Evolutionary conservation across 352 stramenopile genomes (phyloP), one percentile per base, ranked within the genome.

Genomic region (Globisporangium nunn): DNA sequence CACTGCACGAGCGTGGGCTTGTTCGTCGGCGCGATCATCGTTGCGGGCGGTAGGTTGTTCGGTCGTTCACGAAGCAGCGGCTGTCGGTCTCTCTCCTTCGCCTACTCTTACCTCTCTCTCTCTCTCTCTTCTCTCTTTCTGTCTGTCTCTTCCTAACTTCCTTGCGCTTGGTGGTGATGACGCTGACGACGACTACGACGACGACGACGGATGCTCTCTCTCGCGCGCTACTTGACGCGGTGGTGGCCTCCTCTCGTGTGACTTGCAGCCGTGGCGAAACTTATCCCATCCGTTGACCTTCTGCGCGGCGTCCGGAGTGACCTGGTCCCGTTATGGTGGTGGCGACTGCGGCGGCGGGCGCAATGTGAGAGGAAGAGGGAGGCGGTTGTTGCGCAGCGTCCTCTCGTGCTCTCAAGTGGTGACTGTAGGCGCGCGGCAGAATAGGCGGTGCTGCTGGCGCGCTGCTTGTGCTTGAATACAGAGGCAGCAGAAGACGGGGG

Each of bases 1-100:
- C 80, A 92, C 67, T 92, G 81, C 61, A 96, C 83, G 62, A 91
- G 69, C 50, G 83, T 91, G 50, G 83, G 83, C 68, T 93, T 93
- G 75, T 91, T 93, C 35, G 80, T 91, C 29, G 76, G 79, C 43
- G 81, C 78, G 61, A 89, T 93, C 83, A 93, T 91, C 54, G 45
- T 78, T n/a, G 30, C 48, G 23, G 23, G 31, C 45, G 29, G 18
- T 52, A 29, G 29, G 14, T 52, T 29, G 14, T 7, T 52, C 48
- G 29, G 14, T 52, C 47, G 14, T 7, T 39, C 15, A 17, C 3
- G 29, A 4, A 12, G 23, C 43, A 48, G 43, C 17, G 43, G 17
- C 43, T n/a, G 43, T n/a, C 29, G 43, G 10, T 50, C 45, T 51
- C 28, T 28, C 6, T 52, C 28, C 29, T 30, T 56, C 47, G 28